These are phyloP conservation scores for Talaromyces pinophilus DNA, from an alignment of 2,329 filamentous ascomycete species.

Conservation along the genomic window DNA sequence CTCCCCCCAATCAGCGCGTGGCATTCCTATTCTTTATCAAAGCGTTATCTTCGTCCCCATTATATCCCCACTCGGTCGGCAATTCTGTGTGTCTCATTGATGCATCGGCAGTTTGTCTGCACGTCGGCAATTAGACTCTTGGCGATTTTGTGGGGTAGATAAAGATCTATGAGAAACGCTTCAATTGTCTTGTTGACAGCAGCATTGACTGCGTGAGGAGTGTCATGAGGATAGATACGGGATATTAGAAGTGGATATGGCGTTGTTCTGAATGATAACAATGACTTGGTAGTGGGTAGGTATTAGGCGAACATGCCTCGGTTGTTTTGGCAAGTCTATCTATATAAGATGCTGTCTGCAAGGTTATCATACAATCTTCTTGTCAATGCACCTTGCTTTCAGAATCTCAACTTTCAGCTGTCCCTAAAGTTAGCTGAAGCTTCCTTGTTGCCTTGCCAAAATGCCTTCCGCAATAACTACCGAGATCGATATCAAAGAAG, in stretches of 20 bases:
- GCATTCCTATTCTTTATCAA: not conserved
- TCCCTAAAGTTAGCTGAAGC: not conserved
- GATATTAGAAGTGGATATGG: not conserved
- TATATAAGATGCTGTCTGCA: slow-evolving; percentile 1
- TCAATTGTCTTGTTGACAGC: not conserved
- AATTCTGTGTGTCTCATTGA: not conserved
- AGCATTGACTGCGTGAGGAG: not conserved
- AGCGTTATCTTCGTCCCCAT: not conserved
- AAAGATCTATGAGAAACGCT: not conserved
- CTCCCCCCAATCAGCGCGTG: not conserved
- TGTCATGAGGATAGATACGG: not conserved
- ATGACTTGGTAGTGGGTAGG: not conserved
- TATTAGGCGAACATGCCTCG: not conserved
- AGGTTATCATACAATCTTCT: not conserved
- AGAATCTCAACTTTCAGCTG: not conserved
- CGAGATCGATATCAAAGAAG: not conserved
- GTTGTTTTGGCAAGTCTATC: not conserved
- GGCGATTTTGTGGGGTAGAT: slow-evolving; percentile 5
- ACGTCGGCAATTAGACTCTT: slow-evolving; percentile 20
- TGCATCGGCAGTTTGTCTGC: slow-evolving; percentile 10
- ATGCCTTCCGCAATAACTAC: slow-evolving; percentile 9
- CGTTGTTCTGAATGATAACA: not conserved
- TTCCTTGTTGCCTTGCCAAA: not conserved
- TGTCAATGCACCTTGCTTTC: not conserved
- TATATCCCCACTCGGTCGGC: not conserved